Conservation (phyloP, 371 early-diverging fungal species). For the Mycotypha africana region DNA sequence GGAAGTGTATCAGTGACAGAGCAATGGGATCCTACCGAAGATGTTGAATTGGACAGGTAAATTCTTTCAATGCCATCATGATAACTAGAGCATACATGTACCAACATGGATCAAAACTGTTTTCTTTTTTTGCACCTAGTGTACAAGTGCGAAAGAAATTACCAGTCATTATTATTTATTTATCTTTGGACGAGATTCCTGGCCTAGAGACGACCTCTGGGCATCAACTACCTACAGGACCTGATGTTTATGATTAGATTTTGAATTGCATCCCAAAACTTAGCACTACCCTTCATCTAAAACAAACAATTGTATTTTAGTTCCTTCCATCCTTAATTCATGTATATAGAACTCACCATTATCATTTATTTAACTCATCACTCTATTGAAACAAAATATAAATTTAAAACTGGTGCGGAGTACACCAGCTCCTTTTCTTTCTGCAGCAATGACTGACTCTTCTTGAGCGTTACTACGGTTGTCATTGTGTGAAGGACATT, state of each 20-base stretch:
- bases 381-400: no score
- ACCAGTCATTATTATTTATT: conserved; percentile 37
- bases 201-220: conserved; percentile 32
- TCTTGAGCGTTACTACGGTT: no score
- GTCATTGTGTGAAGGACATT: no score
- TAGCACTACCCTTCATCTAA: no score
- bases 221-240: conserved; percentile 34
- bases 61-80: neutral
- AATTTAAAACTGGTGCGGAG: no score
- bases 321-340: no score
- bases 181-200: conserved; percentile 26
- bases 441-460: no score
- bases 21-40: conserved; percentile 48
- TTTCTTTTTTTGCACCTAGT: conserved; percentile 11
- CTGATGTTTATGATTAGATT: conserved; percentile 20
- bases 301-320: no score
- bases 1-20: conserved; percentile 47
- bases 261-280: no score
- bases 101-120: neutral
- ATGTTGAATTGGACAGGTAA: conserved; percentile 36
- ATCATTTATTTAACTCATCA: no score
- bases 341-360: no score
- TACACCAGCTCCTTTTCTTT: no score
- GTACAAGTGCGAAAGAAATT: conserved; percentile 31
- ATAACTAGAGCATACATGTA: neutral